Percentiles rank a stretch among this genome's conserved stretches.
Conservation (phyloP, 2,329 filamentous ascomycete species). For the Diaporthe sp. region DNA sequence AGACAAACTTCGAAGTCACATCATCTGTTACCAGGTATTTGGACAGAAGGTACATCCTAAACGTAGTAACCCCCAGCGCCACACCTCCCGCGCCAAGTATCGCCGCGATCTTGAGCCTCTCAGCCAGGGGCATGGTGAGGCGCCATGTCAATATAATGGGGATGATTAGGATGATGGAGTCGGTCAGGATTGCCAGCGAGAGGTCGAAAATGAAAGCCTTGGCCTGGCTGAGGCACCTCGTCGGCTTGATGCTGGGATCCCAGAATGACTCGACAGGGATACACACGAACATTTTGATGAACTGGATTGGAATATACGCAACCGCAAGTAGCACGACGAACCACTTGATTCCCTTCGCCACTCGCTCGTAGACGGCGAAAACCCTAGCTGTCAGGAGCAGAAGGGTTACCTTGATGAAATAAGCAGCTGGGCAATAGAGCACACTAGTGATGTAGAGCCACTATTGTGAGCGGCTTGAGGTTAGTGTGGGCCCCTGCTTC, state of each 20-base stretch:
- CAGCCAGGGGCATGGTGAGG: not conserved
- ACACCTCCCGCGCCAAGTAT: constrained; percentile 7
- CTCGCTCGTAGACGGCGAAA: constrained; percentile 4
- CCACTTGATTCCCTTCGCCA: not conserved
- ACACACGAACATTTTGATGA: constrained; percentile 23
- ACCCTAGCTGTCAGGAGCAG: constrained; percentile 10
- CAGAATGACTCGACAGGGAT: constrained; percentile 20
- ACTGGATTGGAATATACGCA: constrained; percentile 2
- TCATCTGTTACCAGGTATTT: not conserved
- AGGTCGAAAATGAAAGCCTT: constrained; percentile 25
- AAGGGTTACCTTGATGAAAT: constrained; percentile 14
- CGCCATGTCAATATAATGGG: constrained; percentile 16
- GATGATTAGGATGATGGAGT: constrained; percentile 5
- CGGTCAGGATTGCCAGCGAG: constrained; percentile 1
- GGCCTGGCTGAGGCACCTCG: constrained; percentile 17
- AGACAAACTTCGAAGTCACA: not conserved
- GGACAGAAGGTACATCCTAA: constrained; percentile 17
- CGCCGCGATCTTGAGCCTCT: constrained; percentile 12
- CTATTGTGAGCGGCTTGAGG: not conserved
- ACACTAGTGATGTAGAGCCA: constrained; percentile 23
- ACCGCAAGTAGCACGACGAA: constrained; percentile 3
- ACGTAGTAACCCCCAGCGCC: not conserved
- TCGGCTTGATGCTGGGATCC: constrained; percentile 6
- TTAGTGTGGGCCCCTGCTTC: not conserved
- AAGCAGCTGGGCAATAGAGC: constrained; percentile 10